Conservation (phyloP, 2,329 filamentous ascomycete species). For the Hymenoscyphus infarciens region DNA sequence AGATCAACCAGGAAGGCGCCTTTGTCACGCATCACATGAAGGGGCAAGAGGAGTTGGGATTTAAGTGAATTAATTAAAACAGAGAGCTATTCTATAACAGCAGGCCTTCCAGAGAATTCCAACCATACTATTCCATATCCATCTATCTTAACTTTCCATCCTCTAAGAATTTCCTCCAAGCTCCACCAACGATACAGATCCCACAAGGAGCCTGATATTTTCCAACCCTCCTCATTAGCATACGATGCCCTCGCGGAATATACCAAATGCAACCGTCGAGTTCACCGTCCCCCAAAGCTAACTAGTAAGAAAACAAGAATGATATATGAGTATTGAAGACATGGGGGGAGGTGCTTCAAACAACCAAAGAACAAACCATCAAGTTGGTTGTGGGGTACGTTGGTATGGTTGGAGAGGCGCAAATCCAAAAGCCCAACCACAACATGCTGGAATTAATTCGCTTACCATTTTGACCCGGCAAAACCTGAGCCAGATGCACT, state of each 20-base stretch:
- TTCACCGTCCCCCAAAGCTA: background rate
- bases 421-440: background rate
- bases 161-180: background rate
- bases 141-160: background rate
- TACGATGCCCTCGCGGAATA: background rate
- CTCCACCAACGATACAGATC: background rate
- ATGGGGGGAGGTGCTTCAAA: background rate
- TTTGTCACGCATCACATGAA: constrained; percentile 15
- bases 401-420: constrained; percentile 2
- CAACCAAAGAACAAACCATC: background rate
- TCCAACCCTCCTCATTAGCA: background rate
- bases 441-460: background rate
- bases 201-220: background rate
- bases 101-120: constrained; percentile 1
- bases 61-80: constrained; percentile 4
- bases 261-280: background rate
- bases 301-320: background rate
- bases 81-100: background rate
- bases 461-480: constrained; percentile 3
- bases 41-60: background rate
- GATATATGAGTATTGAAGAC: background rate
- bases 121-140: background rate
- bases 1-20: constrained; percentile 3
- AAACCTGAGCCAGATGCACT: background rate
- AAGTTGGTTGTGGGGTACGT: background rate